These are phyloP conservation scores for Hemileccinum impolitum DNA, from an alignment of 768 basidiomycete genomes.

Conservation along the genomic window DNA sequence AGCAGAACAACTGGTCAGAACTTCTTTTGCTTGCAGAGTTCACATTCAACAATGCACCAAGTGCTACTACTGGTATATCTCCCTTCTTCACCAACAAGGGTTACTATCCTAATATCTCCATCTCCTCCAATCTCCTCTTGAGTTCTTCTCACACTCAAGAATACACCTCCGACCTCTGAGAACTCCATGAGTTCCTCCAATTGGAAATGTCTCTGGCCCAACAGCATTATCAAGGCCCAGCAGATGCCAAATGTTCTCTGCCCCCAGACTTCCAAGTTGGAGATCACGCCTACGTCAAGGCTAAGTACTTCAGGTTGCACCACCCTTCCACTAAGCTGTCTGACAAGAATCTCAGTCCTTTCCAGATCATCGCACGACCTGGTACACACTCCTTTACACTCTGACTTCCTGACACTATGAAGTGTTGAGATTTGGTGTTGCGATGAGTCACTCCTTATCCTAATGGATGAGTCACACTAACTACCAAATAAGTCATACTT, in stretches of 20 bases:
- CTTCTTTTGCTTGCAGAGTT: not conserved
- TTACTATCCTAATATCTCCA: not conserved
- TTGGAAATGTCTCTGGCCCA: no score
- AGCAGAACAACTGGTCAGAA: conserved; percentile 5
- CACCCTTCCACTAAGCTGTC: not conserved
- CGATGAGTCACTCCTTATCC: no score
- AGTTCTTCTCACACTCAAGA: no score
- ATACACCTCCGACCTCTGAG: no score
- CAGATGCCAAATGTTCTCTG: no score
- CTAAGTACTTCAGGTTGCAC: not conserved
- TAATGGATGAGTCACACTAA: no score
- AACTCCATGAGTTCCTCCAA: no score
- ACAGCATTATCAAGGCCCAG: no score
- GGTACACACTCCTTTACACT: not conserved
- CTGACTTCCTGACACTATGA: not conserved
- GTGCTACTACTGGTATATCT: not conserved
- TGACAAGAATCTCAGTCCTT: not conserved
- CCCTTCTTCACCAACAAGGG: not conserved
- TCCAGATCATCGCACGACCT: not conserved
- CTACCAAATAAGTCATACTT: no score
- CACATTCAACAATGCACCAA: not conserved
- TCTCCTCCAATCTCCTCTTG: not conserved
- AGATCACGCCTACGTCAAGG: not conserved
- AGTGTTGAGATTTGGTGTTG: no score
- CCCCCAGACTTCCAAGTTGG: no score